Evolutionary conservation across 2,329 filamentous ascomycete genomes (phyloP).

Genomic region (Diaporthe longicolla): DNA sequence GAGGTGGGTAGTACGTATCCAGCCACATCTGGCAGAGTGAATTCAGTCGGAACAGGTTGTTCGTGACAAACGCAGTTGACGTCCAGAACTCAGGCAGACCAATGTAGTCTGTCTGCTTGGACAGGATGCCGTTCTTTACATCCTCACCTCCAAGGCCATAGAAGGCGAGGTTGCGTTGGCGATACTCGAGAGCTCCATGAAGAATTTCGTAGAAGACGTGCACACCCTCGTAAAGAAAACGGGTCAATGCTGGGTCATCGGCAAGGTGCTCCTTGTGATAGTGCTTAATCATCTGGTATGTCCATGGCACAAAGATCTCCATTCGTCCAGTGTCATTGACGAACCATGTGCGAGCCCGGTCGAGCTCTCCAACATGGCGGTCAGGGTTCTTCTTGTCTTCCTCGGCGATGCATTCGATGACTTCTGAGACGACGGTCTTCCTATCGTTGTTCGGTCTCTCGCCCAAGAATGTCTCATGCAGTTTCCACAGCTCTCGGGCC

Average conservation of each 20-base stretch:
- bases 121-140: conserved; percentile 75
- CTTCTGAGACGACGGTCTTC: conserved; percentile 79
- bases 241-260: conserved; percentile 67
- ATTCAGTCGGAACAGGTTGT: conserved; percentile 72
- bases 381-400: conserved; percentile 80
- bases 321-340: conserved; percentile 80
- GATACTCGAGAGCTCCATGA: conserved; percentile 77
- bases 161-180: conserved; percentile 74
- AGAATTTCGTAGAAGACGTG: conserved; percentile 78
- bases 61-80: conserved; percentile 74
- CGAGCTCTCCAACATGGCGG: conserved; percentile 77
- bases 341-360: conserved; percentile 89
- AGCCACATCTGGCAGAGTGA: conserved; percentile 72
- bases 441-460: conserved; percentile 72
- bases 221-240: conserved; percentile 77
- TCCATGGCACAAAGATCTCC: conserved; percentile 83
- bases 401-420: conserved; percentile 82
- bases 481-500: conserved; percentile 83
- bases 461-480: conserved; percentile 79
- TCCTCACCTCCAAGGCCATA: conserved; percentile 82
- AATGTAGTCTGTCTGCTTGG: conserved; percentile 69
- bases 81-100: conserved; percentile 89
- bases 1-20: conserved; percentile 58
- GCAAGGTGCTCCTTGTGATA: conserved; percentile 74
- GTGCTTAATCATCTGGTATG: conserved; percentile 81